A percentile compares a stretch with the other conserved stretches of the same genome.
Evolutionary conservation across 108 stramenopile species (phyloP).

Genomic region (Nitzschia sp.): DNA sequence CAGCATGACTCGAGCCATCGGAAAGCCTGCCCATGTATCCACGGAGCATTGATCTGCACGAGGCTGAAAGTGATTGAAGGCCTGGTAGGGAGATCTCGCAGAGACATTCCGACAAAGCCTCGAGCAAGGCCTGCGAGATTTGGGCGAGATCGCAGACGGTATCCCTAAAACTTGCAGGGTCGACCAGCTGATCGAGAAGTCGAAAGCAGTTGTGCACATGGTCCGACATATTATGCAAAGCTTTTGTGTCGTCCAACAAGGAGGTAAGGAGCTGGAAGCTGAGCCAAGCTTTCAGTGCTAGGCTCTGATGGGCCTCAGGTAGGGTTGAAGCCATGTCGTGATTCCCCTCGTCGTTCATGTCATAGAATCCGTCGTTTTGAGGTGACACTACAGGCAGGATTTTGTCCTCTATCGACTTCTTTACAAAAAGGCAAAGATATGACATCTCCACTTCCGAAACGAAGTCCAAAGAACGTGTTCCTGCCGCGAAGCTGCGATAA

Average conservation of each 20-base stretch:
- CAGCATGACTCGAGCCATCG: not conserved
- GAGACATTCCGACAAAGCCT: not conserved
- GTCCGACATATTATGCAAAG: not conserved
- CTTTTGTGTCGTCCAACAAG: not conserved
- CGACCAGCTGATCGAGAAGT: not conserved
- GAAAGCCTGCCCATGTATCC: not conserved
- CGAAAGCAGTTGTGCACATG: not conserved
- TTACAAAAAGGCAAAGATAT: not conserved
- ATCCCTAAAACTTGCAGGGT: not conserved
- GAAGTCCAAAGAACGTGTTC: not conserved
- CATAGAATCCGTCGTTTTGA: not conserved
- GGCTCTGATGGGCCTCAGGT: not conserved
- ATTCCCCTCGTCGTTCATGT: not conserved
- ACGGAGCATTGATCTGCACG: slow-evolving; percentile 1
- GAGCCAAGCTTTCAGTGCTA: not conserved
- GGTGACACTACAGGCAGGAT: no score
- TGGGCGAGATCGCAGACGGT: not conserved
- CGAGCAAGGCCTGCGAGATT: not conserved
- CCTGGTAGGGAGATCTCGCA: not conserved
- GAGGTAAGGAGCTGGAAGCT: not conserved
- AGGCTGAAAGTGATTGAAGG: not conserved
- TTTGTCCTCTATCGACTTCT: not conserved
- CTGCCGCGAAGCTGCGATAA: not conserved
- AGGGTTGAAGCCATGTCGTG: not conserved
- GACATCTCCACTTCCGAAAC: not conserved